A percentile compares a stretch with the other conserved stretches of the same genome.
phyloP scores from a whole-genome alignment of 2,329 filamentous ascomycete genomes.

The Colletotrichum tropicale region DNA sequence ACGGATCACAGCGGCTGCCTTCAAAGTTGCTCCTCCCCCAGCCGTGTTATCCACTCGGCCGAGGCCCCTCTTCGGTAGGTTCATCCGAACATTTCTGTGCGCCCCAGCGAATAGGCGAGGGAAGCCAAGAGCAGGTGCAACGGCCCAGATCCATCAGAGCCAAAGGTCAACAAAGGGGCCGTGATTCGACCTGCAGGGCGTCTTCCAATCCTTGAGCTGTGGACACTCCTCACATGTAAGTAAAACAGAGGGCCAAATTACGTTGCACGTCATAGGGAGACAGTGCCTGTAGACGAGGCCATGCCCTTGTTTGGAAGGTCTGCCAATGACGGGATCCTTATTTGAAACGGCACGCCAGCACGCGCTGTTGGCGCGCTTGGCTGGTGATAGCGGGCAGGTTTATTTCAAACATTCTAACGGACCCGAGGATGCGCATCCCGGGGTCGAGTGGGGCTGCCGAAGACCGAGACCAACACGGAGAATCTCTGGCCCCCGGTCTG shows the following conservation, averaged over 20 bases:
- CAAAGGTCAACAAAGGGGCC: background rate
- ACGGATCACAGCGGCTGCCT: background rate
- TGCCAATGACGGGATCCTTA: slow-evolving; percentile 1
- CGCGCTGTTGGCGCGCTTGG: background rate
- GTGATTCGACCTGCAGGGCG: background rate
- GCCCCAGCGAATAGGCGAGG: background rate
- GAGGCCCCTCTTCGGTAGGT: background rate
- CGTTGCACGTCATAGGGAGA: slow-evolving; percentile 10
- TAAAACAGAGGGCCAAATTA: background rate
- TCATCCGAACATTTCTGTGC: background rate
- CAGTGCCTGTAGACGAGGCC: background rate
- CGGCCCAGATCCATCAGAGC: background rate
- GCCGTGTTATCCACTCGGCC: background rate
- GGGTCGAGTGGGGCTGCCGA: slow-evolving; percentile 5
- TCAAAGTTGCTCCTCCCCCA: background rate
- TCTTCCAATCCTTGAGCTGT: background rate
- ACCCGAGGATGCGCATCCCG: slow-evolving; percentile 4
- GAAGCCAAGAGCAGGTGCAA: background rate
- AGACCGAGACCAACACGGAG: slow-evolving; percentile 7
- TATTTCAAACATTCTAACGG: slow-evolving; percentile 12
- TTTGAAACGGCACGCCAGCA: slow-evolving; percentile 2
- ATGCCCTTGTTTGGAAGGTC: background rate
- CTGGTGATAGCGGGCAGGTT: background rate
- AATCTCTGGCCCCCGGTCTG: background rate
- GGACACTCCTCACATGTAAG: background rate